phyloP scores from a whole-genome alignment of 768 basidiomycete genomes.

The Aureoboletus auriporus region DNA sequence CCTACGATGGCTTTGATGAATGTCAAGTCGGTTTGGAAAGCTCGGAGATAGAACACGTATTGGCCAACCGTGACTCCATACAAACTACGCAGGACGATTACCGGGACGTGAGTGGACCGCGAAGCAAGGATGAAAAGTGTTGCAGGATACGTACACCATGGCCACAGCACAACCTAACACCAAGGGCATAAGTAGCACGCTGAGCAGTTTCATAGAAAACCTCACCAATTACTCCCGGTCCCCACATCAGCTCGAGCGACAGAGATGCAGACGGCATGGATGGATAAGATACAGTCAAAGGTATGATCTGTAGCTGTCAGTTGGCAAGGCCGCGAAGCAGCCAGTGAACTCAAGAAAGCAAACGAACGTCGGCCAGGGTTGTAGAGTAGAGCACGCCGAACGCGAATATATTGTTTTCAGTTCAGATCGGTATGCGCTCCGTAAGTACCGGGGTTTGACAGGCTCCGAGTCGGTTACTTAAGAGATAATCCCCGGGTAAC shows the following conservation, averaged over 20 bases:
- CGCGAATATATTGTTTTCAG: too few relatives aligned
- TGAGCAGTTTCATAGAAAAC: not conserved
- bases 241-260: not conserved
- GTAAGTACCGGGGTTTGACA: too few relatives aligned
- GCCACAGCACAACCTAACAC: not conserved
- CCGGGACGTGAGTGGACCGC: not conserved
- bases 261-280: not conserved
- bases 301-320: too few relatives aligned
- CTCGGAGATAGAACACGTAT: not conserved
- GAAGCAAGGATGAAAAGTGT: not conserved
- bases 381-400: too few relatives aligned
- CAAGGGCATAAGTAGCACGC: not conserved
- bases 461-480: too few relatives aligned
- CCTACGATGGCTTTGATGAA: not conserved
- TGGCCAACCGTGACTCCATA: not conserved
- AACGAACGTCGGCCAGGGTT: too few relatives aligned
- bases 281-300: too few relatives aligned
- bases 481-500: too few relatives aligned
- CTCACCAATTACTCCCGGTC: not conserved
- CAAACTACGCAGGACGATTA: not conserved
- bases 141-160: not conserved
- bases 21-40: not conserved
- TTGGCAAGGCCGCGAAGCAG: too few relatives aligned
- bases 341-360: too few relatives aligned
- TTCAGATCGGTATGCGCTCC: too few relatives aligned